Conservation (phyloP, 208 protist species). For the Acanthamoeba sp. region DNA sequence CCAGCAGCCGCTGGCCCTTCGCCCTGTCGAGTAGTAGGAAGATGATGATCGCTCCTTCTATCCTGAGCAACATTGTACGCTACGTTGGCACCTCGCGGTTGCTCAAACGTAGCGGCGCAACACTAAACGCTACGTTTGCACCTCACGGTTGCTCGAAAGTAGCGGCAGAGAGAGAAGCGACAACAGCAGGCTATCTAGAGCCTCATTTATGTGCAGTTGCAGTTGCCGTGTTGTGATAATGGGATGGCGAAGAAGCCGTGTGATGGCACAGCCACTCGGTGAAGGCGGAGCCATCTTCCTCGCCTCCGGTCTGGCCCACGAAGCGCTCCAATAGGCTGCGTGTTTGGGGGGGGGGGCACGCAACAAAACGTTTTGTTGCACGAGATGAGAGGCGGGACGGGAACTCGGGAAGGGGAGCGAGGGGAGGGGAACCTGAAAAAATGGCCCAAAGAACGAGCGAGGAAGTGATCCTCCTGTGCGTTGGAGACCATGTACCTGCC, state of each 20-base stretch:
- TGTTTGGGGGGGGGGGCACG: too few species aligned
- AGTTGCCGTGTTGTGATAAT: not conserved
- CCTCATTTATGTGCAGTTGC: not conserved
- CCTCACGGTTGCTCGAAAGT: too few species aligned
- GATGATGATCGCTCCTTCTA: too few species aligned
- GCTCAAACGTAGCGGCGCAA: too few species aligned
- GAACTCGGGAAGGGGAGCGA: not conserved
- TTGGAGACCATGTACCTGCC: not conserved
- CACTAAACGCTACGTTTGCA: too few species aligned
- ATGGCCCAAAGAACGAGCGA: not conserved
- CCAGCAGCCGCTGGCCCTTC: not conserved
- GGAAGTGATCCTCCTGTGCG: not conserved
- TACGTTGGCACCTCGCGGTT: too few species aligned
- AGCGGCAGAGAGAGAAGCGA: too few species aligned
- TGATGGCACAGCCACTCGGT: not conserved
- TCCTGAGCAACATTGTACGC: too few species aligned
- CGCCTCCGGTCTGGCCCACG: not conserved
- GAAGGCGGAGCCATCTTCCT: not conserved
- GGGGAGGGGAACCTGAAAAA: slow-evolving; percentile 23
- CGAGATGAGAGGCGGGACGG: too few species aligned
- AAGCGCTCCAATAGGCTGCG: not conserved
- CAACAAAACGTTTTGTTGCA: too few species aligned
- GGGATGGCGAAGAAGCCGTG: not conserved
- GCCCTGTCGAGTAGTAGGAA: too few species aligned
- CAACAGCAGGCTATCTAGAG: too few species aligned